A percentile compares a stretch with the other conserved stretches of the same genome.
These are phyloP conservation scores for Magnolia changhungtana DNA, from an alignment of 164 flowering plant species.

Conservation along the genomic window DNA sequence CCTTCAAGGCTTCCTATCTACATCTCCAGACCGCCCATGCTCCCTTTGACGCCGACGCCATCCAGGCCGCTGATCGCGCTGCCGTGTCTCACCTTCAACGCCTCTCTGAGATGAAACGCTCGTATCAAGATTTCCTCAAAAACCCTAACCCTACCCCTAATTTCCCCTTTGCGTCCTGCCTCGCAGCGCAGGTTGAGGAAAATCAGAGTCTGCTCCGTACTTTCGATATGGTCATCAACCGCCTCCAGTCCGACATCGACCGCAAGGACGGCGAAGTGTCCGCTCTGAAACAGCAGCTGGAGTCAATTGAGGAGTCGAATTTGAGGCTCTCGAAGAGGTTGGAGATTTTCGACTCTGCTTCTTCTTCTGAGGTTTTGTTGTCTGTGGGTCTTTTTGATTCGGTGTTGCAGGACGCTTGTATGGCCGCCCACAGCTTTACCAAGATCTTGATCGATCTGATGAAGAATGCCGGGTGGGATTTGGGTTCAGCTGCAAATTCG, in stretches of 20 bases:
- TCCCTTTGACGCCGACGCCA: slow-evolving; percentile 55
- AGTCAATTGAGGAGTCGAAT: slow-evolving; percentile 40
- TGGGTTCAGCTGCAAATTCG: slow-evolving; percentile 70
- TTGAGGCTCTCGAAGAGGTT: slow-evolving; percentile 40
- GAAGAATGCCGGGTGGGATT: slow-evolving; percentile 81
- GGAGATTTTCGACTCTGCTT: slow-evolving; percentile 18
- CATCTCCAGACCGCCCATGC: slow-evolving; percentile 87
- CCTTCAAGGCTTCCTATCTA: slow-evolving; percentile 82
- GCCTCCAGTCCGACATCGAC: slow-evolving; percentile 79
- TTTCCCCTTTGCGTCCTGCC: slow-evolving; percentile 46
- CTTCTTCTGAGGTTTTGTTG: slow-evolving; percentile 39
- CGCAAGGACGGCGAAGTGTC: slow-evolving; percentile 51
- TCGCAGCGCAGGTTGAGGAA: slow-evolving; percentile 88
- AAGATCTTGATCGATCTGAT: slow-evolving; percentile 70
- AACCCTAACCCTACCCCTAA: slow-evolving; percentile 29
- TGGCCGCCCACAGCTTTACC: slow-evolving; percentile 50
- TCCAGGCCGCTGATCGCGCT: slow-evolving; percentile 61
- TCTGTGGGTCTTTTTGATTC: slow-evolving; percentile 66
- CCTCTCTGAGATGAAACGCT: slow-evolving; percentile 57
- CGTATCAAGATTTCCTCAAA: slow-evolving; percentile 28
- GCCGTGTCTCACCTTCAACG: slow-evolving; percentile 58
- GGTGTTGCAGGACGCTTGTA: slow-evolving; percentile 54
- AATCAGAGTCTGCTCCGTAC: slow-evolving; percentile 80
- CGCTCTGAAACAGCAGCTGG: slow-evolving; percentile 48
- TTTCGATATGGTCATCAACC: slow-evolving; percentile 56